phyloP scores from a whole-genome alignment of 108 stramenopile genomes.

The Discostella stelligeroides region DNA sequence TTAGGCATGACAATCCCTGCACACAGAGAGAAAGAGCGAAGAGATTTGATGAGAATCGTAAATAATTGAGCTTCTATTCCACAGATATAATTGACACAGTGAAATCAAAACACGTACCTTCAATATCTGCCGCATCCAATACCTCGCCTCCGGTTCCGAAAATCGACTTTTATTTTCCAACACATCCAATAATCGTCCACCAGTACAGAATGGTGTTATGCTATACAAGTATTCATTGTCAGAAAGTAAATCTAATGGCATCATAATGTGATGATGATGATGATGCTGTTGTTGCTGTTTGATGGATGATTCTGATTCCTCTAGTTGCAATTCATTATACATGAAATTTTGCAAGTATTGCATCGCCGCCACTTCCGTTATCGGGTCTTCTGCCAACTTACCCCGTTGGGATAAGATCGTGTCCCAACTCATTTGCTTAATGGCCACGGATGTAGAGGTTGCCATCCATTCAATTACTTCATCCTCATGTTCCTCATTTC shows the following conservation, averaged over 20 bases:
- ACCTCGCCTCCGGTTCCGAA: slow-evolving; percentile 78
- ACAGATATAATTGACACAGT: no score
- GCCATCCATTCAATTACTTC: slow-evolving; percentile 74
- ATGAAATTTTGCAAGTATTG: slow-evolving; percentile 68
- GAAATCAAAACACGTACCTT: no score
- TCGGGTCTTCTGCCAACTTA: slow-evolving; percentile 79
- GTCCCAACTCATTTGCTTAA: slow-evolving; percentile 84
- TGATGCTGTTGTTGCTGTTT: slow-evolving; percentile 52
- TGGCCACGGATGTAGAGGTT: slow-evolving; percentile 68
- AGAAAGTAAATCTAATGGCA: slow-evolving; percentile 73
- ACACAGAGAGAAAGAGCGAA: no score
- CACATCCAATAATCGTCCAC: slow-evolving; percentile 88
- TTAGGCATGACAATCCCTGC: slow-evolving; percentile 79
- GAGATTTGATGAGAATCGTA: no score
- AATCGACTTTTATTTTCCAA: slow-evolving; percentile 76
- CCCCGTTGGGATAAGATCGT: slow-evolving; percentile 64
- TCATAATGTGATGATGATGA: slow-evolving; percentile 85
- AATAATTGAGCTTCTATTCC: no score
- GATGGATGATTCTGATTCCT: slow-evolving; percentile 4
- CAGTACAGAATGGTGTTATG: slow-evolving; percentile 88
- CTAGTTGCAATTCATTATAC: slow-evolving; percentile 13
- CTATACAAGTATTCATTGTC: slow-evolving; percentile 86
- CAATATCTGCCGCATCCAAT: slow-evolving; percentile 87
- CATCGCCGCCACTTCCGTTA: slow-evolving; percentile 87
- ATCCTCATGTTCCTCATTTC: slow-evolving; percentile 12